phyloP scores from a whole-genome alignment of 1,284 basidiomycete species.

The Rhodotorula mucilaginosa region DNA sequence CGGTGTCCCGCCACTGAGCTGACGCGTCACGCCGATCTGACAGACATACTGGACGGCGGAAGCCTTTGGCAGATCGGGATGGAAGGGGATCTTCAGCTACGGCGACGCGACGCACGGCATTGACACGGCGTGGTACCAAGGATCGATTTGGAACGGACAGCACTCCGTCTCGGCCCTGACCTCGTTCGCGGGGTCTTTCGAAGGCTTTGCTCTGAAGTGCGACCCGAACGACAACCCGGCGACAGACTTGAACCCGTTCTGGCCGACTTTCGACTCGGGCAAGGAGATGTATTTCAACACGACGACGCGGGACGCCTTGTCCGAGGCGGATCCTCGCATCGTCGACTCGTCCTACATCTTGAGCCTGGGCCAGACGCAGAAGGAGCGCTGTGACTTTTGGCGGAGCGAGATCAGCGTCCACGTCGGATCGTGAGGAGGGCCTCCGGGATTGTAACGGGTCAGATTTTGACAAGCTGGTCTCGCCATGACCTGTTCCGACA shows the following conservation, averaged over 20 bases:
- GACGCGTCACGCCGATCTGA: not conserved
- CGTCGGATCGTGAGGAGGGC: not conserved
- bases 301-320: not conserved
- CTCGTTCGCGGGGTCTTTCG: conserved; percentile 2
- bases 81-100: not conserved
- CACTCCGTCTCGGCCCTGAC: not conserved
- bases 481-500: too few species aligned
- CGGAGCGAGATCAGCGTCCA: not conserved
- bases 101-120: not conserved
- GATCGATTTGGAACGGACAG: not conserved
- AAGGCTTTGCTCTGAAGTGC: not conserved
- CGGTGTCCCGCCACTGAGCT: not conserved
- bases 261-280: conserved; percentile 1
- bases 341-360: not conserved
- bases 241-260: not conserved
- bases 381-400: not conserved
- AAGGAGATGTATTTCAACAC: not conserved
- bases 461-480: too few species aligned
- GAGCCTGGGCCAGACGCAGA: not conserved
- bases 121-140: not conserved
- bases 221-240: conserved; percentile 7
- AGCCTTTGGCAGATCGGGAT: not conserved
- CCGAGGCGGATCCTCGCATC: not conserved
- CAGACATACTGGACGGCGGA: not conserved
- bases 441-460: too few species aligned